Evolutionary conservation across 2,329 filamentous ascomycete species (phyloP).

Genomic region (Aspergillus versicolor): DNA sequence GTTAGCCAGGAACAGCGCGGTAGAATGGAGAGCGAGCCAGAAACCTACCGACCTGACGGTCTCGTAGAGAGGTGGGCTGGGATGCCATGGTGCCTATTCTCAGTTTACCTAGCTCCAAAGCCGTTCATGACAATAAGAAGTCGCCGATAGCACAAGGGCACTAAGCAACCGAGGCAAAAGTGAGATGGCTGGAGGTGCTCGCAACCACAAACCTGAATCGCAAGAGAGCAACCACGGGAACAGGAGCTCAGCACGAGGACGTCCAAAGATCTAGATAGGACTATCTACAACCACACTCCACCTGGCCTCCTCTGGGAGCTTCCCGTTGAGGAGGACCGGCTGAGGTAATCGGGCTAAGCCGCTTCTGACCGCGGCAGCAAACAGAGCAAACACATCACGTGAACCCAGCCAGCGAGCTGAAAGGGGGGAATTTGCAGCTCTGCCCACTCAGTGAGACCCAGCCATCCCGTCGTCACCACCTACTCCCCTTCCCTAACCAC

Average conservation of each 20-base stretch:
- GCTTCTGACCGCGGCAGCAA: constrained; percentile 14
- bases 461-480: constrained; percentile 20
- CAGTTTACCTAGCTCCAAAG: constrained; percentile 10
- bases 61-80: constrained; percentile 60
- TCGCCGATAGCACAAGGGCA: not conserved
- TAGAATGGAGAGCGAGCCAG: constrained; percentile 1
- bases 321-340: constrained; percentile 16
- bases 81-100: constrained; percentile 51
- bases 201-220: not conserved
- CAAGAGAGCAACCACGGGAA: not conserved
- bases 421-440: too few relatives aligned
- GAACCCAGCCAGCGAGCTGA: not conserved
- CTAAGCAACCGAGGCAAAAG: not conserved
- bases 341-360: constrained; percentile 26
- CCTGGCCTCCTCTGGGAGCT: constrained; percentile 29
- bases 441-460: not conserved
- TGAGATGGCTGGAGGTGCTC: not conserved
- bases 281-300: constrained; percentile 21
- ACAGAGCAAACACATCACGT: constrained; percentile 27
- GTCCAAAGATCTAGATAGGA: not conserved
- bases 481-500: constrained; percentile 16
- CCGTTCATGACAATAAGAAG: constrained; percentile 23
- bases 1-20: constrained; percentile 2
- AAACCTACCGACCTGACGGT: constrained; percentile 68
- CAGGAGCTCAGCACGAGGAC: not conserved